These are phyloP conservation scores for Zoysia pacifica DNA, from an alignment of 176 grass and related monocot species.

Conservation along the genomic window DNA sequence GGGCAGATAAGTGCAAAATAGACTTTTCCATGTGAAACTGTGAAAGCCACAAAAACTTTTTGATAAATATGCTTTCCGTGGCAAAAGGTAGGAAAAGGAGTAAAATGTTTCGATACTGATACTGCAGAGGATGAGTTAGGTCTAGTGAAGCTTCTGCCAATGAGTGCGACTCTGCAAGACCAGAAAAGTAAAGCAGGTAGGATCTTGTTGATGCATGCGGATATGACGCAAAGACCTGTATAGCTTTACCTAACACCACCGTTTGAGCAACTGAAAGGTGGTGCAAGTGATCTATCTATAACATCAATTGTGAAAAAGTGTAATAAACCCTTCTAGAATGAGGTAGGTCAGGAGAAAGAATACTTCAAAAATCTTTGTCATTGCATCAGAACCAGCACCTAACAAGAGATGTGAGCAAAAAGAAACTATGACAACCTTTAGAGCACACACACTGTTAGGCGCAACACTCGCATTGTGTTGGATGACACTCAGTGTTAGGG, in stretches of 20 bases:
- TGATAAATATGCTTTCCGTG: constrained; percentile 41
- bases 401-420: constrained; percentile 53
- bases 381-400: constrained; percentile 47
- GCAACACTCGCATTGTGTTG: no score
- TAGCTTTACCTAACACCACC: constrained; percentile 62
- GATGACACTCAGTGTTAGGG: no score
- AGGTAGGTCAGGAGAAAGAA: constrained; percentile 49
- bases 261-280: constrained; percentile 52
- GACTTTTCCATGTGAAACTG: constrained; percentile 33
- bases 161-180: constrained; percentile 34
- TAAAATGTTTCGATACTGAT: constrained; percentile 43
- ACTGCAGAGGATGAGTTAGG: constrained; percentile 50
- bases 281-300: constrained; percentile 45
- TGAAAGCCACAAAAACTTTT: constrained; percentile 45
- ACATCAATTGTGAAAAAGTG: constrained; percentile 46
- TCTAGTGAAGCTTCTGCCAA: constrained; percentile 50
- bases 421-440: constrained; percentile 35
- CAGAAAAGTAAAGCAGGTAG: constrained; percentile 37
- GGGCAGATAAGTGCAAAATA: constrained; percentile 37
- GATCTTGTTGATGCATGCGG: constrained; percentile 49
- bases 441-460: no score
- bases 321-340: constrained; percentile 55
- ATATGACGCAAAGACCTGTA: constrained; percentile 52
- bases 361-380: constrained; percentile 42
- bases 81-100: constrained; percentile 31